Evolutionary conservation across 306 rosid species (phyloP).

Genomic region (Aeschynomene evenia): DNA sequence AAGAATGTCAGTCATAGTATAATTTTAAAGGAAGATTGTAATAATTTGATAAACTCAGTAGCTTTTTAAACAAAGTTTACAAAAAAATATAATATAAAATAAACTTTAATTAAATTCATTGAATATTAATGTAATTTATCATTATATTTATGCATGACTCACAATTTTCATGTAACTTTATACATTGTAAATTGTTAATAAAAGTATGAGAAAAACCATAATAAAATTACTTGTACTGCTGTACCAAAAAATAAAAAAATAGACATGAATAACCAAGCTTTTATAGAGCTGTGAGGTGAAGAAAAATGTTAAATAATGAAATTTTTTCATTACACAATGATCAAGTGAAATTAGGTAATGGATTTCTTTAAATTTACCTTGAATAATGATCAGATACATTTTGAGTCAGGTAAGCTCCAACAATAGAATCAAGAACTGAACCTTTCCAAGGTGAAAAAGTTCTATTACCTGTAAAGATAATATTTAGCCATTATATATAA

Average conservation of each 20-base stretch:
- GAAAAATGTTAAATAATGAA: neutral
- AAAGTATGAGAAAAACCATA: too few species aligned
- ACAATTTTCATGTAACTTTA: neutral
- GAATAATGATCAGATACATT: slow-evolving; percentile 33
- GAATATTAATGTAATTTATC: too few species aligned
- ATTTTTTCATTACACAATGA: neutral
- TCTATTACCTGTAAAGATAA: slow-evolving; percentile 24
- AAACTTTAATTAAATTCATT: too few species aligned
- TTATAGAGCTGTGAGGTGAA: too few species aligned
- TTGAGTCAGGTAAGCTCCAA: slow-evolving; percentile 37
- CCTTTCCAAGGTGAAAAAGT: slow-evolving; percentile 36
- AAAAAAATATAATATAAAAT: too few species aligned
- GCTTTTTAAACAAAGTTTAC: too few species aligned
- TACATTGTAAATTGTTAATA: neutral
- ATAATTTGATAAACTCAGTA: too few species aligned
- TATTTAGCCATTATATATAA: neutral
- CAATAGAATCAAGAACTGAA: slow-evolving; percentile 35
- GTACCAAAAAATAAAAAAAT: too few species aligned
- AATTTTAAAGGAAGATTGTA: too few species aligned
- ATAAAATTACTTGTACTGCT: too few species aligned
- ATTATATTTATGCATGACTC: too few species aligned
- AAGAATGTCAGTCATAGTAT: too few species aligned
- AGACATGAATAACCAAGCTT: neutral
- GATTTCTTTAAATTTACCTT: slow-evolving; percentile 21
- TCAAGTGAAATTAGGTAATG: neutral